Base-by-base conservation (phyloP, 1,284 basidiomycete genomes). In the Limonomyces culmigenus region DNA sequence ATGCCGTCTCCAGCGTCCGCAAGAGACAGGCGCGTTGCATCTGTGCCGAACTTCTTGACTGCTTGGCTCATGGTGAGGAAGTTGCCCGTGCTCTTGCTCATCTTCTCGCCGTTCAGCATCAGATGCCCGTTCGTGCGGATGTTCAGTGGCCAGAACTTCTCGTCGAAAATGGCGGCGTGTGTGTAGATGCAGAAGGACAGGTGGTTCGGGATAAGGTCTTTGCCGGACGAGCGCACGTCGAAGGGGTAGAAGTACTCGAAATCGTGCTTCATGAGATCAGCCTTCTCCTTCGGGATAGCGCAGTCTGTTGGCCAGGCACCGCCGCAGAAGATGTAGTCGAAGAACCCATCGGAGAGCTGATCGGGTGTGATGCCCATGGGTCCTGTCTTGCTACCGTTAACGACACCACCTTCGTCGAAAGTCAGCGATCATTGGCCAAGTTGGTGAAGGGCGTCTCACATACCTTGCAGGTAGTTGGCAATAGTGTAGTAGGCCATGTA, bases 401-500 rank as follows among this genome's bases (percentile, higher is more conserved):
- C 68, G 45, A 67, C 73, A 44, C 67, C 72, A 38, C 68, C 80
- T 78, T 46, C 19, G 27, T 31, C 19, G 31, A 2, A 35, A 52
- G 39, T 25, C n/a, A 33, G 19, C 37, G 29, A 32, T 29, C 16
- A 29, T 33, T 14, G 39, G 32, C 27, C 5, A 36, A n/a, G 2
- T 15, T 35, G 38, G 33, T 35, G n/a, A n/a, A 19, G 2, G 21
- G 36, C 20, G 31, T 19, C 10, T 13, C 4, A 48, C 70, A 19
- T 45, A 81, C 86, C 72, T 48, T 96, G 91, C 41, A 96, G 62
- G 21, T 91, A 61, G 55, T 95, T 78, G 5, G 91, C 74, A 41
- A 99, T 72, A 4, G 95, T 96, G 62, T 98, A 98, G 62, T 96
- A 99, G 21, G 84, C 72, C 92, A 96, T 97, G 64, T 99, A 98